phyloP scores from a whole-genome alignment of 2,329 filamentous ascomycete genomes.

The Pleomassaria siparia region DNA sequence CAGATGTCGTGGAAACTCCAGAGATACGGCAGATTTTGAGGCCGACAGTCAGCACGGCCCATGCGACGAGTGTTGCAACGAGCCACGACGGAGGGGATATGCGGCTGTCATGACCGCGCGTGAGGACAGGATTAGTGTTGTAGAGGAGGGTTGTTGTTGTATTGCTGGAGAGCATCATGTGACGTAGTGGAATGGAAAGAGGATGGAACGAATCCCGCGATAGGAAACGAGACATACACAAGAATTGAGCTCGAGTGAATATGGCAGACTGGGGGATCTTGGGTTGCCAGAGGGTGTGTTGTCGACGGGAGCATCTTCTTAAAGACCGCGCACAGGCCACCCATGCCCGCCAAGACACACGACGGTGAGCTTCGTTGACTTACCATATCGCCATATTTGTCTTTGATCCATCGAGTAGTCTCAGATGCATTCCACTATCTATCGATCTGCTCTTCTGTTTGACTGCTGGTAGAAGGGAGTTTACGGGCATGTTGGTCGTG shows the following conservation, averaged over 20 bases:
- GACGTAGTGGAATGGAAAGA: not conserved
- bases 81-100: no score
- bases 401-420: not conserved
- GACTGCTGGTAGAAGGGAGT: not conserved
- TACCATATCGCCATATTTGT: not conserved
- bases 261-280: not conserved
- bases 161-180: not conserved
- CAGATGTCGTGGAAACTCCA: no score
- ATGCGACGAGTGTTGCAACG: not conserved
- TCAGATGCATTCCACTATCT: not conserved
- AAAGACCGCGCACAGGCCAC: not conserved
- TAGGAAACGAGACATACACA: not conserved
- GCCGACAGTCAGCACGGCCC: no score
- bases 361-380: not conserved
- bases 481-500: no score
- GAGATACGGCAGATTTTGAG: no score
- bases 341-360: not conserved
- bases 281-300: not conserved
- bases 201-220: not conserved
- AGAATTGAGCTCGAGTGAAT: not conserved
- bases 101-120: not conserved
- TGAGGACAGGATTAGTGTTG: not conserved
- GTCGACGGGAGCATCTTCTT: not conserved
- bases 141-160: not conserved
- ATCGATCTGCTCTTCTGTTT: not conserved